Evolutionary conservation across 441 rosid genomes (phyloP), one percentile per base, ranked within the genome.

Genomic region (Jatropha multifida): DNA sequence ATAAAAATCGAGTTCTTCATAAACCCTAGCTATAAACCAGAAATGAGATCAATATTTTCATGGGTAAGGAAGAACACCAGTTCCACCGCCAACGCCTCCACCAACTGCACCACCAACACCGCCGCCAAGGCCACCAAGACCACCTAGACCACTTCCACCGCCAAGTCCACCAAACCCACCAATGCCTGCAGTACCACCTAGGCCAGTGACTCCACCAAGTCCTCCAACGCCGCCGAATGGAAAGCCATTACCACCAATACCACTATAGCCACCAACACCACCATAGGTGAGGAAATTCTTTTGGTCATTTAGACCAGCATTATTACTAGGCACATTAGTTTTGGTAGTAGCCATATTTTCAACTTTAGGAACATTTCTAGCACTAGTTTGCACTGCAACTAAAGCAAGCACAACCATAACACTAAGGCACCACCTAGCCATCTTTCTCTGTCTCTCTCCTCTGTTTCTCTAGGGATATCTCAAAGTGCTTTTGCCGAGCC

Each of bases 211-310:
- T 61, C 81, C 81, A 13, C 78, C 78, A 2, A 76, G 27, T 12
- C 81, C 69, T 1, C 77, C 80, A 27, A 8, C 75, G 3, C 68
- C 81, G 14, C 77, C 80, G 8, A 69, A 74, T 2, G 70, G 64
- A n/a, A 46, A 37, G 2, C 76, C 65, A 0, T 61, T 46, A 18
- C 68, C 72, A 69, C 78, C 81, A 59, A 64, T 6, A 7, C 81
- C 81, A 13, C 87, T 65, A 67, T 44, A 79, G 38, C 92, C 96
- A 18, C 96, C 93, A 51, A 91, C 80, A 0, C 92, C 92, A 46
- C 91, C 90, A n/a, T 73, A 90, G 8, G 85, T 80, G 51, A 74
- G 61, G 67, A 87, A 81, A 81, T 87, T 88, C 87, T 89, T 90
- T 70, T 90, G 83, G 85, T 90, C 92, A 72, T 83, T 75, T 59